These are phyloP conservation scores for Tephrocybe sp. DNA, from an alignment of 768 basidiomycete species.

Conservation along the genomic window DNA sequence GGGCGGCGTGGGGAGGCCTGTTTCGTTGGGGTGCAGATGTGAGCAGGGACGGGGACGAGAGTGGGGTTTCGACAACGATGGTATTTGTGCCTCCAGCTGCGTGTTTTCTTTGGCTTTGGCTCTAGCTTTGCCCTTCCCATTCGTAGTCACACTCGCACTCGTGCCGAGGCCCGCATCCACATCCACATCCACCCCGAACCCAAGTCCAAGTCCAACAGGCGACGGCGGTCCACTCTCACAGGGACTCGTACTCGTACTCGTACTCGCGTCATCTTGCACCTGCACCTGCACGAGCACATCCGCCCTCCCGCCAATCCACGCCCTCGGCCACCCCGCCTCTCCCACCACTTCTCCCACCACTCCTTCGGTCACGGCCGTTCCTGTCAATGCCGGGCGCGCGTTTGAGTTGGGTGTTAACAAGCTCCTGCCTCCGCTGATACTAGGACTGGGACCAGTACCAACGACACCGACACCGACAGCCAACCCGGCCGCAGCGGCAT, in stretches of 20 bases:
- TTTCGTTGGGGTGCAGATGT: too few species aligned
- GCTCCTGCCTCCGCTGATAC: too few species aligned
- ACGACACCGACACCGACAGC: background rate
- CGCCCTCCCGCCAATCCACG: slow-evolving; percentile 13
- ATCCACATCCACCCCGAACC: background rate
- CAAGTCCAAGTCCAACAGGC: background rate
- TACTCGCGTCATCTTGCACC: background rate
- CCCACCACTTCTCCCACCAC: slow-evolving; percentile 1
- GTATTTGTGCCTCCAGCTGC: background rate
- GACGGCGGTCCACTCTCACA: too few species aligned
- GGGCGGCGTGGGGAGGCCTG: slow-evolving; percentile 15
- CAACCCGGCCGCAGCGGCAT: slow-evolving; percentile 14
- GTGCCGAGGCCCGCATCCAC: background rate
- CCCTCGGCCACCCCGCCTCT: slow-evolving; percentile 15
- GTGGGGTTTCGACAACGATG: too few species aligned
- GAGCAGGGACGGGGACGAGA: too few species aligned
- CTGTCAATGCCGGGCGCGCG: too few species aligned
- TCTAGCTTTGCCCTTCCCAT: background rate
- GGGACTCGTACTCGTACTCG: too few species aligned
- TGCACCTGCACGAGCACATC: slow-evolving; percentile 2
- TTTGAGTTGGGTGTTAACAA: too few species aligned
- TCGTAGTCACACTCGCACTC: background rate
- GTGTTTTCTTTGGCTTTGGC: background rate
- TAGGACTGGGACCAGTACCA: background rate
- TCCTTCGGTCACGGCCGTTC: too few species aligned